Conservation (phyloP, 306 rosid species). For the Carpinus fangiana region DNA sequence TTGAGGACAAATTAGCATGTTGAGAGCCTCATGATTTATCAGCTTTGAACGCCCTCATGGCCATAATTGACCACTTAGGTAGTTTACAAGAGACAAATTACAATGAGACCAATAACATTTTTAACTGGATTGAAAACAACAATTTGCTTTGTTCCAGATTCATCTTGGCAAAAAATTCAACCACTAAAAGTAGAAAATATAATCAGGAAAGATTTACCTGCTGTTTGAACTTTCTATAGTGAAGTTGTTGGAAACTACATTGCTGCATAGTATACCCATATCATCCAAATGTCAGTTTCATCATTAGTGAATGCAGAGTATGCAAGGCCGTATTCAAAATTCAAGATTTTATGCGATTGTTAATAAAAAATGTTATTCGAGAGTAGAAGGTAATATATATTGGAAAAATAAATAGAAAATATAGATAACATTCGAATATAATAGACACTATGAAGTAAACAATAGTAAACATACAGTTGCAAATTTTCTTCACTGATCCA, state of each 20-base stretch:
- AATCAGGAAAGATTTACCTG: constrained; percentile 46
- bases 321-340: background rate
- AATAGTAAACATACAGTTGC: constrained; percentile 48
- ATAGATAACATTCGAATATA: background rate
- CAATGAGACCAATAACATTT: background rate
- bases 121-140: background rate
- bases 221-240: constrained; percentile 42
- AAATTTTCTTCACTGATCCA: constrained; percentile 55
- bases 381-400: background rate
- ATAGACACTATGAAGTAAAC: too few relatives aligned
- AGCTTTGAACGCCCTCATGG: background rate
- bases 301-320: background rate
- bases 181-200: background rate
- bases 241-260: constrained; percentile 77
- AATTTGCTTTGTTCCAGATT: background rate
- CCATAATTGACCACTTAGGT: background rate
- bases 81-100: background rate
- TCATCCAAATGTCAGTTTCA: constrained; percentile 26
- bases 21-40: background rate
- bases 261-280: constrained; percentile 49
- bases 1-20: background rate
- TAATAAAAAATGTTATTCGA: background rate
- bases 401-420: background rate
- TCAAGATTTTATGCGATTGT: background rate
- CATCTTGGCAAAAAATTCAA: background rate